A percentile compares a stretch with the other conserved stretches of the same genome.
phyloP scores from a whole-genome alignment of 495 filamentous ascomycete species.

The Paragyromitra xinjiangensis region DNA sequence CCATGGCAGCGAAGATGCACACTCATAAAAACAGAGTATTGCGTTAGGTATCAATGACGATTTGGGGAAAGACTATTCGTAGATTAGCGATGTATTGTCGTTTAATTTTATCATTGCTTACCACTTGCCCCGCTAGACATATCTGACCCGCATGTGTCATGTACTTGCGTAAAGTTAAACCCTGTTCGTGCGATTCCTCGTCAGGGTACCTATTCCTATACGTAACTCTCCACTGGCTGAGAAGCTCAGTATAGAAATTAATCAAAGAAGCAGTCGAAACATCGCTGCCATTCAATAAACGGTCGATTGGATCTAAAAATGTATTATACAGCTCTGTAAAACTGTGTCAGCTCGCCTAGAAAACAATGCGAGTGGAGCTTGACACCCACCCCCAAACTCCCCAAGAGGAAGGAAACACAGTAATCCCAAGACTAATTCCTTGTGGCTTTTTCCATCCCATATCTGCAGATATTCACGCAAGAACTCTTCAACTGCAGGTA shows the following conservation, averaged over 20 bases:
- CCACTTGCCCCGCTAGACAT: slow-evolving; percentile 51
- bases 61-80: slow-evolving; percentile 30
- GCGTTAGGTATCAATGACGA: slow-evolving; percentile 47
- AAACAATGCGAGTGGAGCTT: slow-evolving; percentile 17
- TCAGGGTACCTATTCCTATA: slow-evolving; percentile 34
- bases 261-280: slow-evolving; percentile 62
- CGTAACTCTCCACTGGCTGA: slow-evolving; percentile 72
- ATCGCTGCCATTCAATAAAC: slow-evolving; percentile 50
- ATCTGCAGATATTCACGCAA: slow-evolving; percentile 67
- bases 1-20: slow-evolving; percentile 59
- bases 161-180: slow-evolving; percentile 34
- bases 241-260: slow-evolving; percentile 74
- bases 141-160: slow-evolving; percentile 53
- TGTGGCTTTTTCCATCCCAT: slow-evolving; percentile 75
- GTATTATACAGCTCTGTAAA: slow-evolving; percentile 64
- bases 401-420: slow-evolving; percentile 70
- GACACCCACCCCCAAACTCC: slow-evolving; percentile 66
- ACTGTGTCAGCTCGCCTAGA: slow-evolving; percentile 39
- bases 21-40: slow-evolving; percentile 77
- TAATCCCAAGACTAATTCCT: slow-evolving; percentile 70
- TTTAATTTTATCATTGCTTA: slow-evolving; percentile 20
- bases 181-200: slow-evolving; percentile 37
- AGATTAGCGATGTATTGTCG: slow-evolving; percentile 26
- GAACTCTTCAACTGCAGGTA: slow-evolving; percentile 70
- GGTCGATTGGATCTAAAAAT: slow-evolving; percentile 69